Conservation (phyloP, 345 rosid genomes). For the Moricandia arvensis region DNA sequence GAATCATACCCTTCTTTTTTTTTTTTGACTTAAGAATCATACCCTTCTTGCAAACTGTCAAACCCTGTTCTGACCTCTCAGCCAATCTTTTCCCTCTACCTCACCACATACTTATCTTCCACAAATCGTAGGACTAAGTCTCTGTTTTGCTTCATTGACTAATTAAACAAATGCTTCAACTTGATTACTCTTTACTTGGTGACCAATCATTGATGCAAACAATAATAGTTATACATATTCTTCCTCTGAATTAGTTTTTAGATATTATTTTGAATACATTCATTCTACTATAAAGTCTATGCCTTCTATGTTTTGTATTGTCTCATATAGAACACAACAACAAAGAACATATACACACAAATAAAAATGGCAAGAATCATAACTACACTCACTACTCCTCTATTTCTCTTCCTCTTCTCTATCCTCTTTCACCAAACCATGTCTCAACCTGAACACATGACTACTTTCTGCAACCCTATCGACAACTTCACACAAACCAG, state of each 20-base stretch:
- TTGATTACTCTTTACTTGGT: background rate
- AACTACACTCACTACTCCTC: background rate
- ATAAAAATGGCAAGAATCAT: background rate
- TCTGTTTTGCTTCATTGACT: background rate
- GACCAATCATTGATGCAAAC: background rate
- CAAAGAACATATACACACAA: background rate
- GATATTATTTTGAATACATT: background rate
- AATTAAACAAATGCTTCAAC: background rate
- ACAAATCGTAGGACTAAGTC: background rate
- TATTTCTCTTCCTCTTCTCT: background rate
- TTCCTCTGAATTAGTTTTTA: background rate
- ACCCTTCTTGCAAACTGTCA: too few species aligned
- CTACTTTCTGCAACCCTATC: constrained; percentile 8
- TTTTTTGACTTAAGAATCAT: too few species aligned
- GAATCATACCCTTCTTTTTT: too few species aligned
- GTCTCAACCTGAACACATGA: constrained; percentile 12
- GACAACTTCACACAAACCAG: constrained; percentile 12
- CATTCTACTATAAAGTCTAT: background rate
- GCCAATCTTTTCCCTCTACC: too few species aligned
- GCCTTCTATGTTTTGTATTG: background rate
- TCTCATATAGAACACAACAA: background rate
- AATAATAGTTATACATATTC: background rate
- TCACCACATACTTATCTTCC: background rate
- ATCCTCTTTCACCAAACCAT: constrained; percentile 1
- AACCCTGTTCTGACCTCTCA: too few species aligned